phyloP scores from a whole-genome alignment of 2,329 filamentous ascomycete genomes.

The Trichophyton rubrum region DNA sequence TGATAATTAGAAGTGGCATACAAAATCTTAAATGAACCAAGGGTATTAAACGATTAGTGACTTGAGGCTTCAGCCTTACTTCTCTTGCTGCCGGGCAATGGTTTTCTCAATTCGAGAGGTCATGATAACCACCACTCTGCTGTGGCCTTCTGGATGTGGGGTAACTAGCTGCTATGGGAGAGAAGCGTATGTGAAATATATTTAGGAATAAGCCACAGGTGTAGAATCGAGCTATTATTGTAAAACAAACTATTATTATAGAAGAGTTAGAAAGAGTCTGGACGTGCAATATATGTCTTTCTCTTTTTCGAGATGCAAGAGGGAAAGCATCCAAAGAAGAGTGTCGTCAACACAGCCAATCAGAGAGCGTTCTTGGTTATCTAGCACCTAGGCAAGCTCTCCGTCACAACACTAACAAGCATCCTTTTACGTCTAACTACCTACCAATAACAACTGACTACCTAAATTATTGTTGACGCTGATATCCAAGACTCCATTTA shows the following conservation, averaged over 20 bases:
- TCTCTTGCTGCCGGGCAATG: conserved; percentile 64
- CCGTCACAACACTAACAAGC: background rate
- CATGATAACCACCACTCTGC: conserved; percentile 18
- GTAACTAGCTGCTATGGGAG: background rate
- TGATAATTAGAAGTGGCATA: background rate
- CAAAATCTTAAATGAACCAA: background rate
- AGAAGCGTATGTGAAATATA: background rate
- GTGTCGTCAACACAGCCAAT: background rate
- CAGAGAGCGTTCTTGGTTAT: background rate
- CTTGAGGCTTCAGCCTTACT: conserved; percentile 34
- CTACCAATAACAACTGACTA: background rate
- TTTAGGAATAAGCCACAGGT: background rate
- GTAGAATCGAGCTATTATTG: background rate
- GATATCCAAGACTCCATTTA: too few species aligned
- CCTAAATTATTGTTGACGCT: too few species aligned
- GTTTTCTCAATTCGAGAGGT: conserved; percentile 52
- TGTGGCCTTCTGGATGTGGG: background rate
- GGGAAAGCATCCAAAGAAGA: background rate
- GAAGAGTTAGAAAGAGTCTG: background rate
- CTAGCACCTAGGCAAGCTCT: too few species aligned
- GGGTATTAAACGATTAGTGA: background rate
- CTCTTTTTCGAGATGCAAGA: background rate
- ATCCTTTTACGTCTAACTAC: background rate
- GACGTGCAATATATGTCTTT: background rate
- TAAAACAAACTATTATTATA: background rate